Base-by-base conservation (phyloP, 116 monocot species). In the Phalaenopsis hybrid region DNA sequence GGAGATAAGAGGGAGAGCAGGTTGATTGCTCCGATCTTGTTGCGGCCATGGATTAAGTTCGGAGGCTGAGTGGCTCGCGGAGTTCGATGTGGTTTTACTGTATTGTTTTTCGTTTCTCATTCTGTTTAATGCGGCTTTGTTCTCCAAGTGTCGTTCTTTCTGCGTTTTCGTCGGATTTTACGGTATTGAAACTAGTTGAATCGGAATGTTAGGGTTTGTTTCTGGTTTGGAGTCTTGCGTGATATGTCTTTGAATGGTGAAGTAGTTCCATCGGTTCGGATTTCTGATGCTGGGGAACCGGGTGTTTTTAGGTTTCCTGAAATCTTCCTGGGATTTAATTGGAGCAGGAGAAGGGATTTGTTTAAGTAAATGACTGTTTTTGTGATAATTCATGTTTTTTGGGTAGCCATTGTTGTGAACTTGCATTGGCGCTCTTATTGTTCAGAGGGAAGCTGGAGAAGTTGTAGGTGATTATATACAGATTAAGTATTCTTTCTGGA, bases 231-330 rank as follows among this genome's bases (percentile, higher is more conserved):
- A 50, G 12, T 21, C 18, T 77, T 7, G 77, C 49, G 13, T 52
- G 11, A 31, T 77, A 51, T 25, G 51, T 75, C 28, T 77, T 2
- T 31, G 52, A 52, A 77, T 51, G 77, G 13, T 31, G 28, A 2
- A 25, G 31, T 31, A 31, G 43, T 75, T 77, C 28, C 8, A 51
- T 10, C 20, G 15, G 15, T 10, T 31, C 20, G 25, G 44, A 15
- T 18, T 49, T 46, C 46, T 20, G 75, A 28, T 20, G 46, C 20
- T 8, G n/a, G 4, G 44, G 75, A 75, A 46, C n/a, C 6, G 46
- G 46, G 75, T 21, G 48, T 15, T 28, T 76, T 77, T 55, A 31
- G 77, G 23, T 41, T 51, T 77, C 52, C 23, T 77, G 77, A 31
- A n/a, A 17, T 8, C 44, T 46, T n/a, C 0, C 16, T 16, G 73